Evolutionary conservation across 2,329 filamentous ascomycete genomes (phyloP), one percentile per base, ranked within the genome.

Genomic region (Anisogramma anomala): DNA sequence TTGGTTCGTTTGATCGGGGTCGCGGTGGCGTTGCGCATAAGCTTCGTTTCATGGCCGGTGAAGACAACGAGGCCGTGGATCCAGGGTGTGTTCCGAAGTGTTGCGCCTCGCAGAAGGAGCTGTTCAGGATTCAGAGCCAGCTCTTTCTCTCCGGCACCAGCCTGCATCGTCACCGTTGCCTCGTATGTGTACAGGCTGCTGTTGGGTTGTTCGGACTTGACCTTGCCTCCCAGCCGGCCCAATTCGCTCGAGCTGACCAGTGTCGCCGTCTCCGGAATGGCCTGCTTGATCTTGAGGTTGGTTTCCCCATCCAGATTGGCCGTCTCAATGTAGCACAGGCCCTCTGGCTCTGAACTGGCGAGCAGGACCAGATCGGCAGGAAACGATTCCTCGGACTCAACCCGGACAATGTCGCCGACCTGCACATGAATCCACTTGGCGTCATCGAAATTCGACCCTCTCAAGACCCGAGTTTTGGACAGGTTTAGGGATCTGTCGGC

Each of bases 181-280:
- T 98, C 93, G 59, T 96, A 98, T 0, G 91, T 98, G 62, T 98
- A 98, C 26, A 98, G 68, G 61, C 88, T 96, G 66, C 87, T 95
- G 68, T 98, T 98, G 17, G 91, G 91, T 59, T 96, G 91, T 63
- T 98, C 91, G 1, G 89, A 96, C 53, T 85, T 82, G 52, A 98
- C 69, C 48, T 83, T 82, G 22, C 91, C 91, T 34, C 84, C 84
- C 3, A 98, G 66, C 47, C 89, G 74, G 56, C 86, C 85, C 48
- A 98, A 68, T 53, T 96, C 89, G 49, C 74, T 79, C 14, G 87
- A 77, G 56, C 85, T 94, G 45, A 98, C 87, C 57, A 95, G 71
- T 46, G 82, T 72, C 11, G 83, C 79, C 0, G 91, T 98, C 66
- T 98, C 91, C 0, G 91, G 89, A 40, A 95, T 79, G 2, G 80